Evolutionary conservation across 331 rosid species (phyloP).

Genomic region (Cucumis variabilis): DNA sequence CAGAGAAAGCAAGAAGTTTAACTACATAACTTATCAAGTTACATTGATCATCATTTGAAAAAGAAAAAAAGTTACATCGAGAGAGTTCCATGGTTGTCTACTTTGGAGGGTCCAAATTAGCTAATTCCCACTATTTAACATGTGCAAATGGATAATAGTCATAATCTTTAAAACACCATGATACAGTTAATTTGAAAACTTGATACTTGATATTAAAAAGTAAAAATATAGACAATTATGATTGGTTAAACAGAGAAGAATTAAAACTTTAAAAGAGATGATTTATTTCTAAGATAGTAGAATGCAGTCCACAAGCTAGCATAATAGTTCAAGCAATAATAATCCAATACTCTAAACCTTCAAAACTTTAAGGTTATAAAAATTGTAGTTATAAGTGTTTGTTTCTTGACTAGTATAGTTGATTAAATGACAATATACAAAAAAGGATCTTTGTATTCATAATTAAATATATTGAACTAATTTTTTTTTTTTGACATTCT

Average conservation of each 20-base stretch:
- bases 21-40: too few species aligned
- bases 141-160: slow-evolving; percentile 52
- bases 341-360: neutral
- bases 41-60: too few species aligned
- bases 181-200: neutral
- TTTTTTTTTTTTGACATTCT: neutral
- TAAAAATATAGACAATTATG: neutral
- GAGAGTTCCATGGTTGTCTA: too few species aligned
- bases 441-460: neutral
- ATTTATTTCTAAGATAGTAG: neutral
- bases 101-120: too few species aligned
- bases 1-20: too few species aligned
- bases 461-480: neutral
- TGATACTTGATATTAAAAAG: neutral
- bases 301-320: neutral
- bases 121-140: slow-evolving; percentile 78
- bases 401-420: neutral
- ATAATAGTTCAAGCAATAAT: neutral
- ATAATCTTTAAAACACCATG: neutral
- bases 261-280: neutral
- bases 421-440: neutral
- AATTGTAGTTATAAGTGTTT: neutral
- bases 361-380: neutral
- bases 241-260: slow-evolving; percentile 1
- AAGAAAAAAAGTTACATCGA: too few species aligned